Evolutionary conservation across 768 basidiomycete species (phyloP), one percentile per base, ranked within the genome.

Genomic region (Serendipita sp.): DNA sequence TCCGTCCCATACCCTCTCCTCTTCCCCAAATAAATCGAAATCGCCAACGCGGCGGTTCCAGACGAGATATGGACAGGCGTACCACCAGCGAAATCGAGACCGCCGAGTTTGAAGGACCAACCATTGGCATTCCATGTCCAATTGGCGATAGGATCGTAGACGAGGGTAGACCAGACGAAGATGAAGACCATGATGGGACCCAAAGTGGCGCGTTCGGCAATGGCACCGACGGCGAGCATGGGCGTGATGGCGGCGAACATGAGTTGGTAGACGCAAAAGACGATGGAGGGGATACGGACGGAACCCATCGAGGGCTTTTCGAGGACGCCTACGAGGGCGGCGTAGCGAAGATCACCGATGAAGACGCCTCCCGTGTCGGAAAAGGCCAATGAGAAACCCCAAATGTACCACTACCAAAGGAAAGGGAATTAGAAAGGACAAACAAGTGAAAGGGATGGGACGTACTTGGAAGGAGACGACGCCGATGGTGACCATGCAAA

Each of bases 21-120:
- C 70, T 88, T 91, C 45, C 95, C 94, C 41, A 99, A 86, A 73
- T 86, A 96, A 70, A 92, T 76, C 30, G 88, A 77, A 71, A 68
- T 78, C 10, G 89, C 94, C 38, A 98, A 81, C 1, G 90, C 95
- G 0, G 92, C 92, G 0, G 85, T 85, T 54, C 95, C 95, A 15
- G 92, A 94, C 16, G 88, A 88, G 69, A 99, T 97, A 72, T 99
- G 94, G 67, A 99, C 92, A 24, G 95, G 95, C 10, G 92, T 94
- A 63, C 95, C 95, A 34, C 94, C 94, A 7, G 94, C 94, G 67
- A 95, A 94, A 72, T 93, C 90, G 64, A 92, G 86, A 66, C 86
- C 88, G 15, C 92, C 94, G 63, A 89, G 78, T 38, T 83, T 72
- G 74, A 78, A 85, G 0, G 88, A 86, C 93, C 83, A 84, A 10